These are phyloP conservation scores for Suhomyces chickasaworum DNA, from an alignment of 1,139 yeast species.

Conservation along the genomic window DNA sequence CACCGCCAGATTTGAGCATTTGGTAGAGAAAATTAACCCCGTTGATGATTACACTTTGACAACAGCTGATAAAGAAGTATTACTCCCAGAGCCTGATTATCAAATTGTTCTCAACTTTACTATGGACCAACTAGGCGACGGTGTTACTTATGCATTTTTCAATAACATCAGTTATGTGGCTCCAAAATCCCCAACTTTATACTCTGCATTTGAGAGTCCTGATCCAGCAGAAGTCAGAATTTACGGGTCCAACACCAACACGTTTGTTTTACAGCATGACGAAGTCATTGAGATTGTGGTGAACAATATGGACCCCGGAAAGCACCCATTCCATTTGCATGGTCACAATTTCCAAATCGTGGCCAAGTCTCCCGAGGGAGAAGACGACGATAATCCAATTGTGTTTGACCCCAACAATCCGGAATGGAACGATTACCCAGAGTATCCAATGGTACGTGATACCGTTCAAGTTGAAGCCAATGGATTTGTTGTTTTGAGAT, in stretches of 20 bases:
- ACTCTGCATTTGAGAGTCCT: conserved; percentile 55
- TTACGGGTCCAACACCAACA: conserved; percentile 69
- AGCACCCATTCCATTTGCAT: conserved; percentile 92
- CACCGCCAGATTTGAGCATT: conserved; percentile 21
- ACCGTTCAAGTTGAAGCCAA: conserved; percentile 64
- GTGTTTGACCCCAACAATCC: conserved; percentile 51
- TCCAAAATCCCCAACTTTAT: conserved; percentile 68
- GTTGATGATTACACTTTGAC: conserved; percentile 58
- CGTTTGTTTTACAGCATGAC: conserved; percentile 59
- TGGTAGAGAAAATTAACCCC: conserved; percentile 24
- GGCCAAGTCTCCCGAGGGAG: conserved; percentile 55
- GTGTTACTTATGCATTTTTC: conserved; percentile 75
- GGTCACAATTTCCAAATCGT: conserved; percentile 82
- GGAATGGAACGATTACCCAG: conserved; percentile 59
- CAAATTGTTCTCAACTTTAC: conserved; percentile 58
- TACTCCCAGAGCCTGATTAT: conserved; percentile 61
- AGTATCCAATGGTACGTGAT: conserved; percentile 65
- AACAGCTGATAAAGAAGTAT: conserved; percentile 45
- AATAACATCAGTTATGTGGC: conserved; percentile 62
- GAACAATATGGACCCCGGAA: conserved; percentile 78
- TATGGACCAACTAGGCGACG: conserved; percentile 72
- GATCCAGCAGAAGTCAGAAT: conserved; percentile 48
- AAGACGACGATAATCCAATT: conserved; percentile 55
- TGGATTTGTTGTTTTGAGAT: conserved; percentile 66
- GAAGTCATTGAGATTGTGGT: conserved; percentile 72